phyloP scores from a whole-genome alignment of 306 rosid species.

The Heteromeles arbutifolia region DNA sequence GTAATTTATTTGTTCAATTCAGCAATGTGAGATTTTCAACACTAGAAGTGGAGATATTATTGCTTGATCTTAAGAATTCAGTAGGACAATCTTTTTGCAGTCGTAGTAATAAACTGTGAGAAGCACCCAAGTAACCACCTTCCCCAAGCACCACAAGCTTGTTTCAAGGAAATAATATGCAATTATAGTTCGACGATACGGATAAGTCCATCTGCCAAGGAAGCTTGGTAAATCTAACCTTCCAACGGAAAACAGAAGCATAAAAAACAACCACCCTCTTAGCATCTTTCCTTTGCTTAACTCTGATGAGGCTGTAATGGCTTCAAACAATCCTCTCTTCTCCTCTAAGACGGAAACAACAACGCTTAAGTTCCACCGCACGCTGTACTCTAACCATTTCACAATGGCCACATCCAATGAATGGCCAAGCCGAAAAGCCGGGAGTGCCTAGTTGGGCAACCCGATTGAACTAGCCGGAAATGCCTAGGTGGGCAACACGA shows the following conservation, averaged over 20 bases:
- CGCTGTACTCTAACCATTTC: constrained; percentile 6
- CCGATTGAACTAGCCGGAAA: not conserved
- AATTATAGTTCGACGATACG: too few species aligned
- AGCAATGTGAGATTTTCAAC: too few species aligned
- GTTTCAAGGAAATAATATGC: constrained; percentile 18
- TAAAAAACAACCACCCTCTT: constrained; percentile 30
- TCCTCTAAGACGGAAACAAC: constrained; percentile 40
- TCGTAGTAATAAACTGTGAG: not conserved
- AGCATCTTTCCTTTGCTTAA: constrained; percentile 30
- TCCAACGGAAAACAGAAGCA: constrained; percentile 37
- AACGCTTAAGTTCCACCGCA: constrained; percentile 45
- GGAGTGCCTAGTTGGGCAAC: not conserved
- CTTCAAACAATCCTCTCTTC: constrained; percentile 15
- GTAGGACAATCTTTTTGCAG: not conserved
- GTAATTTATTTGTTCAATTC: too few species aligned
- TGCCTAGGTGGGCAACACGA: too few species aligned
- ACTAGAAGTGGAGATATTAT: too few species aligned
- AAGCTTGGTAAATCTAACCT: constrained; percentile 21
- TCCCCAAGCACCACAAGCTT: constrained; percentile 25
- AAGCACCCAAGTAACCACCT: constrained; percentile 37
- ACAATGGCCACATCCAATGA: not conserved
- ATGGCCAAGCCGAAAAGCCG: not conserved
- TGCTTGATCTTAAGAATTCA: not conserved
- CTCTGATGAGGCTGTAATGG: constrained; percentile 24
- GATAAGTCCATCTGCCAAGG: not conserved